A percentile compares a stretch with the other conserved stretches of the same genome.
Evolutionary conservation across 2,329 filamentous ascomycete species (phyloP).

Genomic region (Chaetomiaceae sp.): DNA sequence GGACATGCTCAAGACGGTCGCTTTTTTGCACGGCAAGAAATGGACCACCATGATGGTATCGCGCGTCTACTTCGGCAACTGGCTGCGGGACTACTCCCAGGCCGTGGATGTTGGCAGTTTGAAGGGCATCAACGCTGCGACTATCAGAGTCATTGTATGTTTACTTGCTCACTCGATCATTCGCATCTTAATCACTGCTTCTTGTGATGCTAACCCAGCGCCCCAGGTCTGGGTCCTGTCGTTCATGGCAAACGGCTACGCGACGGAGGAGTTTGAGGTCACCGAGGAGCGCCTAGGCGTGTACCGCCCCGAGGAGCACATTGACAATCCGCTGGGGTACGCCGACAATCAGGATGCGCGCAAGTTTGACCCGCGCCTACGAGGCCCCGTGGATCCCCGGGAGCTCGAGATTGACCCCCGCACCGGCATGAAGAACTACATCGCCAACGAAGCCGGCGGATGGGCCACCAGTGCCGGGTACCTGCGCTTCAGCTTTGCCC

Average conservation of each 20-base stretch:
- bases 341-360: constrained; percentile 82
- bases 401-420: constrained; percentile 68
- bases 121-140: constrained; percentile 71
- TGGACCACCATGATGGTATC: constrained; percentile 76
- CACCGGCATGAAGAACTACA: constrained; percentile 99
- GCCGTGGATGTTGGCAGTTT: constrained; percentile 75
- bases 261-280: constrained; percentile 80
- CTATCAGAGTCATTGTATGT: constrained; percentile 59
- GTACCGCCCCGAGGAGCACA: constrained; percentile 70
- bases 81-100: constrained; percentile 80
- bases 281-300: constrained; percentile 73
- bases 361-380: constrained; percentile 71
- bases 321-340: constrained; percentile 77
- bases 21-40: constrained; percentile 74
- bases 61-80: constrained; percentile 79
- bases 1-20: constrained; percentile 71
- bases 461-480: constrained; percentile 91
- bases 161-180: neutral
- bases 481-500: constrained; percentile 66
- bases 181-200: no score
- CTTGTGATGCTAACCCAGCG: constrained; percentile 10
- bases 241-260: constrained; percentile 76
- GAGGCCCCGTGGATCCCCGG: constrained; percentile 65
- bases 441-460: constrained; percentile 77
- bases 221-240: constrained; percentile 67